phyloP scores from a whole-genome alignment of 345 rosid species.

The Brassica cretica region DNA sequence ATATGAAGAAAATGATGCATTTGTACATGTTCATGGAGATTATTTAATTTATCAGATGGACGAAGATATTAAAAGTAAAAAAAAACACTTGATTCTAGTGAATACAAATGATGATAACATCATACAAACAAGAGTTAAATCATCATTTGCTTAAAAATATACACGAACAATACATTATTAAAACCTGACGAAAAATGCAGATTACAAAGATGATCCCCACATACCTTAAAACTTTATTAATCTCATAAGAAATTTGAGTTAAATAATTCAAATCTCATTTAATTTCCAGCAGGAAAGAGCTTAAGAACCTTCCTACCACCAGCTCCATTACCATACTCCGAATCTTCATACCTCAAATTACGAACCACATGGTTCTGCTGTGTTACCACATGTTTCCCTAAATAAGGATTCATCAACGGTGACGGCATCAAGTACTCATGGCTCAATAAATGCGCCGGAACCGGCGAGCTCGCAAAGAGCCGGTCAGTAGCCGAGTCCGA shows the following conservation, averaged over 20 bases:
- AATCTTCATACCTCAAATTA: conserved; percentile 31
- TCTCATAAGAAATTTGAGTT: neutral
- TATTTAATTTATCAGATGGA: neutral
- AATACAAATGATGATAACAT: conserved; percentile 10
- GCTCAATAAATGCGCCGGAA: conserved; percentile 34
- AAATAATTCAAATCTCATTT: neutral
- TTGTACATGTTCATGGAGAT: neutral
- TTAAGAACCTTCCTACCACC: conserved; percentile 32
- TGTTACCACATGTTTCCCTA: conserved; percentile 10
- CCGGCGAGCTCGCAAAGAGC: conserved; percentile 52
- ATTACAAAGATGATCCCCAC: conserved; percentile 23
- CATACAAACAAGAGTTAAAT: conserved; percentile 19
- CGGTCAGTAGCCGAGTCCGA: conserved; percentile 50
- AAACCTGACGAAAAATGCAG: conserved; percentile 4
- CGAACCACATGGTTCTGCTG: conserved; percentile 33
- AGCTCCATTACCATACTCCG: conserved; percentile 19
- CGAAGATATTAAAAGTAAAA: neutral
- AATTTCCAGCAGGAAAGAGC: conserved; percentile 33
- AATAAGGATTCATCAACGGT: conserved; percentile 5
- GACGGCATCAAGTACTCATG: conserved; percentile 26
- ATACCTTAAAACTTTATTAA: conserved; percentile 2
- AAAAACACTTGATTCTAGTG: neutral
- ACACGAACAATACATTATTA: conserved; percentile 30
- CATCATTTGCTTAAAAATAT: conserved; percentile 1
- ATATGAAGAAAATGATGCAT: too few relatives aligned